Conservation (phyloP, 2,329 filamentous ascomycete genomes). For the Cryphonectria radicalis region DNA sequence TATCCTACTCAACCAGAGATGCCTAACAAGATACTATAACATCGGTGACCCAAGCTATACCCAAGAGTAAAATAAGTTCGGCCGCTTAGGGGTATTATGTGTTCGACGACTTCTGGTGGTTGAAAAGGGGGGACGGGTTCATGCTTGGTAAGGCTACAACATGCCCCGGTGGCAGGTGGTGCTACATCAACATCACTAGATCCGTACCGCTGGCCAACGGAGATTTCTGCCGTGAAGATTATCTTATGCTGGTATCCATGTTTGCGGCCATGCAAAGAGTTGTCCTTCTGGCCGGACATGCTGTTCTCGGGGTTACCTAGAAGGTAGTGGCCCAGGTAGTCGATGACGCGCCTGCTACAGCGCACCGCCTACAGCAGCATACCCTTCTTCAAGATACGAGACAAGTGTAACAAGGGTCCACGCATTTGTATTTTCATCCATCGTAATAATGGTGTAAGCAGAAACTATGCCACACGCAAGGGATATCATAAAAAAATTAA, state of each 20-base stretch:
- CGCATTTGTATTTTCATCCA: constrained; percentile 8
- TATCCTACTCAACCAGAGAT: neutral
- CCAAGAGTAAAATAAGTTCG: neutral
- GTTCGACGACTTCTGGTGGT: neutral
- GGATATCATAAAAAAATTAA: constrained; percentile 31
- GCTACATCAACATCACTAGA: neutral
- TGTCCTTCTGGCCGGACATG: neutral
- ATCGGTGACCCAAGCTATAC: neutral
- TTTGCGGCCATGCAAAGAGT: neutral
- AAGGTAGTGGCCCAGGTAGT: neutral
- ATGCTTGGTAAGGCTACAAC: neutral
- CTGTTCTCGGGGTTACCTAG: neutral
- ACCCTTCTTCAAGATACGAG: neutral
- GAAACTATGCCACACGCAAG: constrained; percentile 26
- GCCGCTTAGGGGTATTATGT: neutral
- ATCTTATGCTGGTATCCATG: neutral
- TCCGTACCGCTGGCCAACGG: neutral
- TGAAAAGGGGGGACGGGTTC: neutral
- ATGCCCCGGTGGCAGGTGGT: neutral
- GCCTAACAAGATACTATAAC: neutral
- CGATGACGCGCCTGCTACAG: neutral
- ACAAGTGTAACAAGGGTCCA: neutral
- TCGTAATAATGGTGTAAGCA: constrained; percentile 19
- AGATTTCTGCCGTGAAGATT: neutral
- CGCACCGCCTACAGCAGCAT: neutral